phyloP scores from a whole-genome alignment of 2,329 filamentous ascomycete genomes.

The Hypocreales sp. region DNA sequence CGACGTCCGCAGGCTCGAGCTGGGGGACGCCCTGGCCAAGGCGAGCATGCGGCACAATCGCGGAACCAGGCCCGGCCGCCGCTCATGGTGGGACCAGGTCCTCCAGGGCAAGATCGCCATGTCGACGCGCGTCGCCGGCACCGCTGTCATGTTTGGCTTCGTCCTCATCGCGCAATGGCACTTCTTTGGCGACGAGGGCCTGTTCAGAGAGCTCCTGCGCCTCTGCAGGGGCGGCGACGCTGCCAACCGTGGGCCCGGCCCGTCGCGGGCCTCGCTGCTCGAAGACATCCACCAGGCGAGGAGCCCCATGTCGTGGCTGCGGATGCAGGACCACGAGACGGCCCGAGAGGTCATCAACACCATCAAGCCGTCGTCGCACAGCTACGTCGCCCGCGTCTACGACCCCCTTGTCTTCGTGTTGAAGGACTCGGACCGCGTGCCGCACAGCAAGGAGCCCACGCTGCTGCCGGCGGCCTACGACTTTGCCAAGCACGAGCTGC shows the following conservation, averaged over 20 bases:
- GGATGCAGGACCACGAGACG: constrained; percentile 64
- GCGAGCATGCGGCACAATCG: constrained; percentile 27
- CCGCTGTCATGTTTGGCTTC: constrained; percentile 56
- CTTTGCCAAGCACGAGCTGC: constrained; percentile 44
- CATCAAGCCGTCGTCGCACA: constrained; percentile 55
- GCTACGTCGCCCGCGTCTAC: constrained; percentile 59
- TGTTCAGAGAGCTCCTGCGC: constrained; percentile 14
- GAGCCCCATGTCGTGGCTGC: constrained; percentile 62
- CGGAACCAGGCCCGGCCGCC: constrained; percentile 4
- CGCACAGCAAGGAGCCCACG: constrained; percentile 23
- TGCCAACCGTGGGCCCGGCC: constrained; percentile 11
- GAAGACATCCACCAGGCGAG: constrained; percentile 57
- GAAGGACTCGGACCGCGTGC: constrained; percentile 50
- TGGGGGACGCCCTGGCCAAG: constrained; percentile 54
- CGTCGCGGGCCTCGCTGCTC: constrained; percentile 23
- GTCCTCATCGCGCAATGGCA: constrained; percentile 63
- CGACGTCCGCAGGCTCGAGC: constrained; percentile 60
- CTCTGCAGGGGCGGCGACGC: constrained; percentile 7
- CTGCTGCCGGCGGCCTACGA: constrained; percentile 37
- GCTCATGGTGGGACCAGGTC: constrained; percentile 43
- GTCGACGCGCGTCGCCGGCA: constrained; percentile 61
- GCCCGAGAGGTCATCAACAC: constrained; percentile 63
- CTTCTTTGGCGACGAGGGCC: constrained; percentile 48
- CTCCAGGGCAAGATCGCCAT: constrained; percentile 48
- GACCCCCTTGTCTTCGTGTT: constrained; percentile 61